Evolutionary conservation across 2,329 filamentous ascomycete genomes (phyloP).

Genomic region (Aspergillus ustus): DNA sequence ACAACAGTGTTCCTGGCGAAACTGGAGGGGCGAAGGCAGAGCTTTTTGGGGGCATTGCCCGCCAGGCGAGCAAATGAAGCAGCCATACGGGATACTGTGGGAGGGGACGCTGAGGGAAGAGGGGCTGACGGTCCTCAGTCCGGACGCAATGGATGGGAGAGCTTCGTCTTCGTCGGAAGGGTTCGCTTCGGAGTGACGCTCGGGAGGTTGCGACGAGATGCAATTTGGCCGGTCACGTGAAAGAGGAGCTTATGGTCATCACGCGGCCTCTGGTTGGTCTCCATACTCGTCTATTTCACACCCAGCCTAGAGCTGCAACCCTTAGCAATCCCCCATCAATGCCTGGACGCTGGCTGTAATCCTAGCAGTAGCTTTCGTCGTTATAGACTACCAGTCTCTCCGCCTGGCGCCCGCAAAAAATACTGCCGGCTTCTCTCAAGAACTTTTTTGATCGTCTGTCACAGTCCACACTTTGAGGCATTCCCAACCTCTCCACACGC

Average conservation of each 20-base stretch:
- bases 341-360: neutral
- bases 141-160: conserved; percentile 42
- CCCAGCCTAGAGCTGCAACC: conserved; percentile 8
- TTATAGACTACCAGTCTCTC: conserved; percentile 24
- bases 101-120: conserved; percentile 26
- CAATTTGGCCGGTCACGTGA: conserved; percentile 44
- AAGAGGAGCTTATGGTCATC: conserved; percentile 39
- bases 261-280: conserved; percentile 40
- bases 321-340: neutral
- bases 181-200: conserved; percentile 35
- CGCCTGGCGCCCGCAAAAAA: conserved; percentile 36
- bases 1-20: conserved; percentile 45
- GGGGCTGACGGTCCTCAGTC: conserved; percentile 40
- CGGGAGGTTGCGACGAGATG: conserved; percentile 38
- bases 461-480: conserved; percentile 26
- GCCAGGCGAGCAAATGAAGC: conserved; percentile 64
- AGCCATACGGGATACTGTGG: conserved; percentile 55
- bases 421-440: conserved; percentile 33
- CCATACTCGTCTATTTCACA: conserved; percentile 24
- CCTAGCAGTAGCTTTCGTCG: conserved; percentile 2
- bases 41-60: conserved; percentile 63
- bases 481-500: conserved; percentile 14
- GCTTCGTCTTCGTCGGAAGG: conserved; percentile 37
- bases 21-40: conserved; percentile 59
- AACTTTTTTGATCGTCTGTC: conserved; percentile 38